These are phyloP conservation scores for Themeda triandra DNA, from an alignment of 176 grass and related monocot species.

Conservation along the genomic window DNA sequence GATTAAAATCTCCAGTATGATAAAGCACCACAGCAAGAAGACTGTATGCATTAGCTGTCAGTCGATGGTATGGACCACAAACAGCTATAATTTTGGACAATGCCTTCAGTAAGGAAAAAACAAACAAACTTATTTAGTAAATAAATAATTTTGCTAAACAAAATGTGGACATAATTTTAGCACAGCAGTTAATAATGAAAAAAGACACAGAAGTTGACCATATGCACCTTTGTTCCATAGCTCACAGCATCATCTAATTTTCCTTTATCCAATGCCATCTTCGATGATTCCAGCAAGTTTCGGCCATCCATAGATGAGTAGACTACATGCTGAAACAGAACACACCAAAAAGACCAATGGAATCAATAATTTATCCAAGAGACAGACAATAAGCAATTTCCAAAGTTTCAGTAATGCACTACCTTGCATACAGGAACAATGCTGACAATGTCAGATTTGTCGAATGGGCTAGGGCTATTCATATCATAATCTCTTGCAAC, in stretches of 20 bases:
- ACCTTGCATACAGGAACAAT: conserved; percentile 98
- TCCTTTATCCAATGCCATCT: conserved; percentile 98
- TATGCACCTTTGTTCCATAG: conserved; percentile 79
- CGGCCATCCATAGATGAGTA: conserved; percentile 84
- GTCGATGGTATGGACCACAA: conserved; percentile 88
- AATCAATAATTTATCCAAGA: background rate
- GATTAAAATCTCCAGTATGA: conserved; percentile 98
- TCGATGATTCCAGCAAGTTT: conserved; percentile 96
- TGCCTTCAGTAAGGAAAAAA: conserved; percentile 56
- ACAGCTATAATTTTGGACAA: conserved; percentile 90
- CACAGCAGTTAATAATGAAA: background rate
- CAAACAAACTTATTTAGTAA: background rate
- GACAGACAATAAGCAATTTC: background rate
- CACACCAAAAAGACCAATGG: background rate
- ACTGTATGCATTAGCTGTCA: conserved; percentile 96
- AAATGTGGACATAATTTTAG: conserved; percentile 2
- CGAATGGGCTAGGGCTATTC: conserved; percentile 83
- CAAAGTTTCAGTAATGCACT: conserved; percentile 28
- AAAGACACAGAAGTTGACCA: background rate
- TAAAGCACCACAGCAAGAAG: conserved; percentile 98
- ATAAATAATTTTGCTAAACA: background rate
- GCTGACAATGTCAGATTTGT: conserved; percentile 91
- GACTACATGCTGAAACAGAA: conserved; percentile 69
- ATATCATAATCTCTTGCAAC: conserved; percentile 95
- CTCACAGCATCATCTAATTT: conserved; percentile 93